Conservation (phyloP, 164 flowering plant genomes). For the Warburgia ugandensis region DNA sequence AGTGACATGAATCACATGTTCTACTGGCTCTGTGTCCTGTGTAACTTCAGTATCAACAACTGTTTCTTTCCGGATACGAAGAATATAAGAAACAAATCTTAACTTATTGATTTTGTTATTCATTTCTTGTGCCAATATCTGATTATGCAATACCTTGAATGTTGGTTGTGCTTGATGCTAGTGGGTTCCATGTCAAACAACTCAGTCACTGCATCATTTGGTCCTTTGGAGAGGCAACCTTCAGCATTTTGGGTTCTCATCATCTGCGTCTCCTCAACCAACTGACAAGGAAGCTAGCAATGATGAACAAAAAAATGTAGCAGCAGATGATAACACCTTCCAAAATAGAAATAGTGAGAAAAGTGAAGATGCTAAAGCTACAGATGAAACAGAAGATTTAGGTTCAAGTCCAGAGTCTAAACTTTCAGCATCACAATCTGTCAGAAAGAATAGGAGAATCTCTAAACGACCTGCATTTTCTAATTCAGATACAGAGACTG, state of each 20-base stretch:
- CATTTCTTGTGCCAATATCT: background rate
- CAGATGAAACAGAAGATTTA: slow-evolving; percentile 29
- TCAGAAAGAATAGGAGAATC: slow-evolving; percentile 26
- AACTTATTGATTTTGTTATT: background rate
- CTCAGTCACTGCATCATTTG: slow-evolving; percentile 20
- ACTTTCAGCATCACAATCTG: slow-evolving; percentile 15
- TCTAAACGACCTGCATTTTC: slow-evolving; percentile 52
- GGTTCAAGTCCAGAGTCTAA: slow-evolving; percentile 31
- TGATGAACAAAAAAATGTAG: slow-evolving; percentile 19
- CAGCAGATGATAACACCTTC: background rate
- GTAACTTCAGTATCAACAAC: background rate
- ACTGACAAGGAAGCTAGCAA: slow-evolving; percentile 35
- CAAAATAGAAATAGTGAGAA: no score
- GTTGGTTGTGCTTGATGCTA: background rate
- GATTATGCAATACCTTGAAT: no score
- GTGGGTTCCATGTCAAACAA: slow-evolving; percentile 17
- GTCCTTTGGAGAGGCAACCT: slow-evolving; percentile 12
- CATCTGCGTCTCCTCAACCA: slow-evolving; percentile 61
- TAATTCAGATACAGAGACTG: slow-evolving; percentile 66
- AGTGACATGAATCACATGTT: background rate
- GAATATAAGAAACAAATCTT: background rate
- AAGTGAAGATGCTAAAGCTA: slow-evolving; percentile 18
- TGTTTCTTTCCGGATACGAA: background rate
- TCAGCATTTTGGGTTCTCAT: slow-evolving; percentile 48
- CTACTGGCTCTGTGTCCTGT: background rate